Percentiles rank a stretch among this genome's conserved stretches.
phyloP scores from a whole-genome alignment of 2,329 filamentous ascomycete genomes.

The Trichoderma semiorbis region DNA sequence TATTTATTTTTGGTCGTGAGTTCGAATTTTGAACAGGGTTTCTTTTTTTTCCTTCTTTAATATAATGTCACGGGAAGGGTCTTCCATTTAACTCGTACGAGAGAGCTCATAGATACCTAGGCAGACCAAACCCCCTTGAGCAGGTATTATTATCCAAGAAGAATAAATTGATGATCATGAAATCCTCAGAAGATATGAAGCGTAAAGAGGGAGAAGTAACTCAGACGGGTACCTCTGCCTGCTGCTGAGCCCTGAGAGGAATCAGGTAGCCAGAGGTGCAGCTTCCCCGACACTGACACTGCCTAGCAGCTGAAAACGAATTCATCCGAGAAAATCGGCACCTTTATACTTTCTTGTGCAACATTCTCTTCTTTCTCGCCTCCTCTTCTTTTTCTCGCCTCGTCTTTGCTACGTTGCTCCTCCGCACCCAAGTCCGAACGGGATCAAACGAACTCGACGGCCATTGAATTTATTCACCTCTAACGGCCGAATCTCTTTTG shows the following conservation, averaged over 20 bases:
- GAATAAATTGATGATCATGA: no score
- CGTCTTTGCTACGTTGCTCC: not conserved
- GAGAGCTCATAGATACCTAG: no score
- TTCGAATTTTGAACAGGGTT: not conserved
- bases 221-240: no score
- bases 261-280: not conserved
- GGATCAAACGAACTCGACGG: not conserved
- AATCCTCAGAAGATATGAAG: no score
- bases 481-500: no score
- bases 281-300: not conserved
- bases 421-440: not conserved
- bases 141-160: no score
- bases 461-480: no score
- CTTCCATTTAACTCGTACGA: no score
- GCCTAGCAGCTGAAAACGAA: not conserved
- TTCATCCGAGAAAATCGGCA: not conserved
- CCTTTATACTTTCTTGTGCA: not conserved
- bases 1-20: not conserved
- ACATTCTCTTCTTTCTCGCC: not conserved
- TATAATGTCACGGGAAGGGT: no score
- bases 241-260: no score
- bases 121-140: no score
- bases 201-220: no score
- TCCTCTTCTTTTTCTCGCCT: not conserved
- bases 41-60: not conserved